A percentile compares a stretch with the other conserved stretches of the same genome.
Evolutionary conservation across 495 filamentous ascomycete species (phyloP).

Genomic region (Penicillium angulare): DNA sequence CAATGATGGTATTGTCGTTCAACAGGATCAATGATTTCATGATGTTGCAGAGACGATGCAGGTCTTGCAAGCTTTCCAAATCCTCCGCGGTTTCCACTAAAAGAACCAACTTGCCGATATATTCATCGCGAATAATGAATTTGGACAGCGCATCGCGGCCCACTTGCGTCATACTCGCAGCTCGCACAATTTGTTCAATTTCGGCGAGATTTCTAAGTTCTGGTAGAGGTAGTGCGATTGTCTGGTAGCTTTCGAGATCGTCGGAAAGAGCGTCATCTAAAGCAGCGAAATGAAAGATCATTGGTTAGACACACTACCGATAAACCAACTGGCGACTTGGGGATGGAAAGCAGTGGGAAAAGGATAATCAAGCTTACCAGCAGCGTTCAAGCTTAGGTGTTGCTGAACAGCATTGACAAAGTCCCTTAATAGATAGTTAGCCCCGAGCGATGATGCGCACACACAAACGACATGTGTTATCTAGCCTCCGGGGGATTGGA

Average conservation of each 20-base stretch:
- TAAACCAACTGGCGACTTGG: neutral
- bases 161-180: constrained; percentile 65
- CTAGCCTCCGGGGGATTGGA: no score
- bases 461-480: no score
- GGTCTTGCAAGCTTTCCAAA: constrained; percentile 77
- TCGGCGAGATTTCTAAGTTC: constrained; percentile 78
- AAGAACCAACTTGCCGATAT: constrained; percentile 83
- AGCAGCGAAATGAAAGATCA: constrained; percentile 1
- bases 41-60: constrained; percentile 93
- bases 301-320: constrained; percentile 2
- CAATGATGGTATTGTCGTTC: constrained; percentile 92
- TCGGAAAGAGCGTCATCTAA: constrained; percentile 89
- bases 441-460: no score
- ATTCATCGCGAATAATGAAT: constrained; percentile 78
- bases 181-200: constrained; percentile 76
- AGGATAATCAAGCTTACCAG: constrained; percentile 36
- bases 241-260: constrained; percentile 70
- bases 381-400: constrained; percentile 50
- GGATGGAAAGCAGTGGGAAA: neutral
- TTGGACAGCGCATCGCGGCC: constrained; percentile 90
- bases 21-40: constrained; percentile 95
- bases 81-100: constrained; percentile 86
- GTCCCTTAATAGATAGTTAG: constrained; percentile 60
- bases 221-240: constrained; percentile 73
- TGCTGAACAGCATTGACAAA: constrained; percentile 85